These are phyloP conservation scores for Eremochloa ophiuroides DNA, from an alignment of 176 grass and related monocot genomes.

Conservation along the genomic window DNA sequence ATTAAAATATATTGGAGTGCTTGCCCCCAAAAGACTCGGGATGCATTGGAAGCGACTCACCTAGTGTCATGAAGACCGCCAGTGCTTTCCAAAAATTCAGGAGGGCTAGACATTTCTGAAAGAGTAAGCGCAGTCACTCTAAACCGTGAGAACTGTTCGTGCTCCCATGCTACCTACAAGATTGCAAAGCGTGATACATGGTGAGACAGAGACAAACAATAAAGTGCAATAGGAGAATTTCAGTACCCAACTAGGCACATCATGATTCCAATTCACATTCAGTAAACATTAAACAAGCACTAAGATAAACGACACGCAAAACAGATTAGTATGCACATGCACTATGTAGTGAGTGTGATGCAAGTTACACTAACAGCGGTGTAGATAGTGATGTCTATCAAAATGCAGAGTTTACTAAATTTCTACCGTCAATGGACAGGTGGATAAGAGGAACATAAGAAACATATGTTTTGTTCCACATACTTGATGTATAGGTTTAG, in stretches of 20 bases:
- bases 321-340: neutral
- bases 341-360: neutral
- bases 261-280: neutral
- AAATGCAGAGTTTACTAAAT: neutral
- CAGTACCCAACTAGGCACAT: slow-evolving; percentile 11
- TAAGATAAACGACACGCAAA: neutral
- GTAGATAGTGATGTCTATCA: neutral
- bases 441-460: neutral
- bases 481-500: too few species aligned
- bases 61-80: slow-evolving; percentile 78
- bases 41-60: slow-evolving; percentile 29
- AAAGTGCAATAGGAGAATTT: neutral
- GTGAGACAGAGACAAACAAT: neutral
- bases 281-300: slow-evolving; percentile 19
- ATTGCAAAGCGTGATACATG: slow-evolving; percentile 11
- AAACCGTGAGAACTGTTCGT: slow-evolving; percentile 98
- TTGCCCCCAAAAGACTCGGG: neutral
- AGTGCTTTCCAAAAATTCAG: slow-evolving; percentile 86
- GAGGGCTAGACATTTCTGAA: slow-evolving; percentile 72
- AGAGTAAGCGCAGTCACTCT: slow-evolving; percentile 94
- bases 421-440: neutral
- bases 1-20: neutral
- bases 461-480: neutral
- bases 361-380: neutral
- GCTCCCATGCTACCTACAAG: slow-evolving; percentile 96